Evolutionary conservation across 2,329 filamentous ascomycete species (phyloP).

Genomic region (Allantophomopsis cytisporea): DNA sequence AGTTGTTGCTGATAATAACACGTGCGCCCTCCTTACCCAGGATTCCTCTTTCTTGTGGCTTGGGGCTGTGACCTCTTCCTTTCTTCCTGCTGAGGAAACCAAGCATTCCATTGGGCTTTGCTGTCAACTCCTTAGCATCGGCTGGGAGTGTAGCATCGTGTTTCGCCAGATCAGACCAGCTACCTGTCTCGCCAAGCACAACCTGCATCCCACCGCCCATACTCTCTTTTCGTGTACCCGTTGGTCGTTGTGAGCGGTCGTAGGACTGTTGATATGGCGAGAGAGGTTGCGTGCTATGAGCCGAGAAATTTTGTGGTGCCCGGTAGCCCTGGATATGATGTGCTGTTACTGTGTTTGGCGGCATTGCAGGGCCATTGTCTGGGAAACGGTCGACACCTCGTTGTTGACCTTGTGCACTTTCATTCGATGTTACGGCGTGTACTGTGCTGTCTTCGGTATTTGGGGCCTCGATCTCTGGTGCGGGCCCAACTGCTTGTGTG

Average conservation of each 20-base stretch:
- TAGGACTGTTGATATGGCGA: conserved; percentile 16
- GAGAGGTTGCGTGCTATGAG: conserved; percentile 6
- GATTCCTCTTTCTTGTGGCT: conserved; percentile 86
- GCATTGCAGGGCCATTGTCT: too few species aligned
- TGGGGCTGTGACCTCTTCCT: conserved; percentile 80
- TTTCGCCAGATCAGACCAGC: conserved; percentile 82
- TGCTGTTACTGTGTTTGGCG: too few species aligned
- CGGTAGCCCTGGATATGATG: background rate
- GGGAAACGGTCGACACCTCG: too few species aligned
- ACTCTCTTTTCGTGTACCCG: conserved; percentile 14
- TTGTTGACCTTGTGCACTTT: background rate
- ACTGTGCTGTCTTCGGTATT: too few species aligned
- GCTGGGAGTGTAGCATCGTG: conserved; percentile 64
- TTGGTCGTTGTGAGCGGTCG: conserved; percentile 9
- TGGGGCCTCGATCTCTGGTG: conserved; percentile 2
- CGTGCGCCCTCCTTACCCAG: conserved; percentile 89
- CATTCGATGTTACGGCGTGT: too few species aligned
- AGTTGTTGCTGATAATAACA: conserved; percentile 47
- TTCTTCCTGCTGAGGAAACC: conserved; percentile 84
- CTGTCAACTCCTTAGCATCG: conserved; percentile 43
- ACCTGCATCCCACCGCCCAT: conserved; percentile 68
- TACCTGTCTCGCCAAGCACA: conserved; percentile 76
- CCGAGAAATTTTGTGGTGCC: conserved; percentile 3
- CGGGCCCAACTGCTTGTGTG: conserved; percentile 5
- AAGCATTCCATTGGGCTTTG: conserved; percentile 67